These are phyloP conservation scores for Volvox reticuliferus DNA, from an alignment of 139 green algal species.

Conservation along the genomic window DNA sequence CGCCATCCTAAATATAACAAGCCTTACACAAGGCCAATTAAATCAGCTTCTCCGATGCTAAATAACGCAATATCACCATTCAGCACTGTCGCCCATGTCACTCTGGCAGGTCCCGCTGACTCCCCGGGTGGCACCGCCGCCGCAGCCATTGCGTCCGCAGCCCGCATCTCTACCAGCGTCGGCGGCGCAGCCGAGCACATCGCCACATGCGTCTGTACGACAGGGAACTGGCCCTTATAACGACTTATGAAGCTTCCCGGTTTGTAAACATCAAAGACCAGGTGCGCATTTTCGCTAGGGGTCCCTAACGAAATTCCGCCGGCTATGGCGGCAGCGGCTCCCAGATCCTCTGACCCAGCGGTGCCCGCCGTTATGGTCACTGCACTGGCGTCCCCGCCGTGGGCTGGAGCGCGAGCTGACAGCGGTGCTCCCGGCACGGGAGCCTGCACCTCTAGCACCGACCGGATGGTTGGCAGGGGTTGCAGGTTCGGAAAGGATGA, in stretches of 20 bases:
- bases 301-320: not conserved
- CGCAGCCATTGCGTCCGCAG: slow-evolving; percentile 34
- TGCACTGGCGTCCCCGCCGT: not conserved
- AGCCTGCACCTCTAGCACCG: not conserved
- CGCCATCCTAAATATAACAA: not conserved
- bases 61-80: slow-evolving; percentile 49
- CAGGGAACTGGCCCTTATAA: slow-evolving; percentile 30
- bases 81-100: slow-evolving; percentile 50
- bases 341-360: not conserved
- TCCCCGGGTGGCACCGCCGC: slow-evolving; percentile 17
- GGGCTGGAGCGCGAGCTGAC: not conserved
- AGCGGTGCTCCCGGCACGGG: not conserved
- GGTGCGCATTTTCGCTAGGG: not conserved
- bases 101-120: not conserved
- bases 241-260: slow-evolving; percentile 37
- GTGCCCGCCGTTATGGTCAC: not conserved
- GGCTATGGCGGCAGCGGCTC: not conserved
- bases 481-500: slow-evolving; percentile 11
- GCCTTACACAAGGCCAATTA: slow-evolving; percentile 26
- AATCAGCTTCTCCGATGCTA: slow-evolving; percentile 10
- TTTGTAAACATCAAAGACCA: slow-evolving; percentile 60
- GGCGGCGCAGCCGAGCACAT: slow-evolving; percentile 30
- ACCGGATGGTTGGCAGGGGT: not conserved
- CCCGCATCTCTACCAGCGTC: slow-evolving; percentile 22
- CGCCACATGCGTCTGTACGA: slow-evolving; percentile 41